Base-by-base conservation (phyloP, 169 alveolate genomes). In the Eimeria maxima region DNA sequence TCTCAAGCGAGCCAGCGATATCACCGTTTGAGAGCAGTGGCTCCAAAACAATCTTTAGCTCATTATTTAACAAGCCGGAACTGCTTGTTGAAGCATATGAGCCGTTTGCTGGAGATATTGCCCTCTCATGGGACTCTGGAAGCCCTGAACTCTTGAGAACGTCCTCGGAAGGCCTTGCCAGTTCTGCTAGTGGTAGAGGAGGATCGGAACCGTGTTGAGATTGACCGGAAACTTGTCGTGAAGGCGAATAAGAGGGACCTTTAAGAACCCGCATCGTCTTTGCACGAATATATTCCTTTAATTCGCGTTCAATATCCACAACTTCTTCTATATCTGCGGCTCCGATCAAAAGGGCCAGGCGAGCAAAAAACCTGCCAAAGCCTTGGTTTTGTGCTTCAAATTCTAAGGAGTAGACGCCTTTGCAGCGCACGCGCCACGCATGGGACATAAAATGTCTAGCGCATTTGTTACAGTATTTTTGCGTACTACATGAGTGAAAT, bases 251-350 rank as follows among this genome's bases (percentile, higher is more conserved):
- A 24, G 63, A 42, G 10, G 8, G 57, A 7, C 76, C 57, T 29
- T n/a, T 18, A 47, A 83, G 76, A 33, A 83, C 47, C 83, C 83
- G 55, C 69, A 4, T 4, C 50, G 38, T 5, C 63, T 87, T 87
- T 87, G 57, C 65, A 22, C 83, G 83, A n/a, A 87, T 87, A 24
- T 87, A 87, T 47, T 87, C 57, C 24, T 44, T 83, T 24, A 87
- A 29, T 44, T 87, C 78, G 44, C 94, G 94, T 33, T 87, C 94
- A 60, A 87, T 87, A 33, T 65, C 53, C 18, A 87, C 84, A 24
- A 87, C 94, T 65, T 38, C 71, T 65, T 87, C 94, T 33, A 87
- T 87, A n/a, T 87, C 94, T 63, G 94, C 94, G 20, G 83, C 94
- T 60, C 94, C 94, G 16, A 87, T 22, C 71, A 87, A 33, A 29